Evolutionary conservation across 805 yeast species (phyloP).

Genomic region (Monosporozyma unispora): DNA sequence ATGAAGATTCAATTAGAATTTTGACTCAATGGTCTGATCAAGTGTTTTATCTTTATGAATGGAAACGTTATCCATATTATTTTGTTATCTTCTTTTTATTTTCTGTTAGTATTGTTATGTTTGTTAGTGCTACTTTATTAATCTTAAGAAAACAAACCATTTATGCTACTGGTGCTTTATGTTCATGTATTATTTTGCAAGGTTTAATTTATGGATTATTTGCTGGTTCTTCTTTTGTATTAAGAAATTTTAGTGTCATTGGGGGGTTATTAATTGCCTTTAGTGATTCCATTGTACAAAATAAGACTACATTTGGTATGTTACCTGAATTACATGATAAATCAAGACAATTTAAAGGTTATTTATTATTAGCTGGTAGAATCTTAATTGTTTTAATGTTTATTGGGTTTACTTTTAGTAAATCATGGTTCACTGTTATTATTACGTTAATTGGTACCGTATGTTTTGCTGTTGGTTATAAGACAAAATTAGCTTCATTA

Average conservation of each 20-base stretch:
- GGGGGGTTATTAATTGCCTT: constrained; percentile 88
- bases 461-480: constrained; percentile 84
- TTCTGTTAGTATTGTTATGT: constrained; percentile 60
- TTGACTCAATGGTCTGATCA: constrained; percentile 86
- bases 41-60: constrained; percentile 70
- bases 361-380: constrained; percentile 82
- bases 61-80: constrained; percentile 72
- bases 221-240: constrained; percentile 70
- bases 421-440: constrained; percentile 59
- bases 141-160: constrained; percentile 61
- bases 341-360: constrained; percentile 59
- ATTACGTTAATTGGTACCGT: constrained; percentile 64
- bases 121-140: constrained; percentile 61
- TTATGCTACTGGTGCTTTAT: constrained; percentile 61
- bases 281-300: constrained; percentile 76
- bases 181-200: constrained; percentile 71
- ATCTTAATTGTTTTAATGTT: constrained; percentile 77
- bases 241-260: constrained; percentile 80
- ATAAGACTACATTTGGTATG: constrained; percentile 48
- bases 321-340: constrained; percentile 48
- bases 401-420: constrained; percentile 72
- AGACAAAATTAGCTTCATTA: constrained; percentile 81
- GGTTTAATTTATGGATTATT: constrained; percentile 85
- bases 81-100: constrained; percentile 60
- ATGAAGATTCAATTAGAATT: constrained; percentile 83